Conservation (phyloP, 495 filamentous ascomycete genomes). For the Neurospora cerealis region DNA sequence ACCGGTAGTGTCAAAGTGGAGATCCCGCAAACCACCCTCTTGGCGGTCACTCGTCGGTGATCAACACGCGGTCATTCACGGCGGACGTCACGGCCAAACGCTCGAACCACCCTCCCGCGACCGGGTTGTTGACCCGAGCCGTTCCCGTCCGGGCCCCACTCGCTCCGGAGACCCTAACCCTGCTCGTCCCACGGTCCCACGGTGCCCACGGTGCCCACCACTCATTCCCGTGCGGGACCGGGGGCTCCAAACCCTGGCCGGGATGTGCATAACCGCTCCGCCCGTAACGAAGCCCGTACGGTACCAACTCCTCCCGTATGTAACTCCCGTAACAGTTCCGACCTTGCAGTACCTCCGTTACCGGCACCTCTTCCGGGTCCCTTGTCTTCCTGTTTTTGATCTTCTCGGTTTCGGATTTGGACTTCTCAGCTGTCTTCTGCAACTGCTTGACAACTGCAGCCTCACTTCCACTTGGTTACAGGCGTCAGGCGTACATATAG, state of each 20-base stretch:
- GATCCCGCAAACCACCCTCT: neutral
- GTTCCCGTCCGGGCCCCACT: neutral
- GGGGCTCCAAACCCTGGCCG: neutral
- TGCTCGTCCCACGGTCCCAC: neutral
- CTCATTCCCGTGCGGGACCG: neutral
- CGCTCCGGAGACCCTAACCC: neutral
- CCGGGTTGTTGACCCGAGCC: neutral
- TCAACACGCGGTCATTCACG: neutral
- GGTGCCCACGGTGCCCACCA: neutral
- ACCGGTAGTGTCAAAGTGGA: neutral
- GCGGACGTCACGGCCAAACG: neutral
- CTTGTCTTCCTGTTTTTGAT: neutral
- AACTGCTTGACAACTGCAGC: neutral
- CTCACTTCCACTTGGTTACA: neutral
- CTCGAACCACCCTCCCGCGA: neutral
- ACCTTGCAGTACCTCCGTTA: neutral
- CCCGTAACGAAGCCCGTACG: neutral
- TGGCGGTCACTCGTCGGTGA: too few relatives aligned
- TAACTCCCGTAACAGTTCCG: neutral
- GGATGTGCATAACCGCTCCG: neutral
- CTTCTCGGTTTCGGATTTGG: neutral
- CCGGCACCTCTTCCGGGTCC: neutral
- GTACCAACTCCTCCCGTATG: neutral
- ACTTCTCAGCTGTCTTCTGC: neutral
- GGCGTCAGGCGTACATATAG: neutral